phyloP scores from a whole-genome alignment of 2,329 filamentous ascomycete genomes.

The Lasiodiplodia gonubiensis region DNA sequence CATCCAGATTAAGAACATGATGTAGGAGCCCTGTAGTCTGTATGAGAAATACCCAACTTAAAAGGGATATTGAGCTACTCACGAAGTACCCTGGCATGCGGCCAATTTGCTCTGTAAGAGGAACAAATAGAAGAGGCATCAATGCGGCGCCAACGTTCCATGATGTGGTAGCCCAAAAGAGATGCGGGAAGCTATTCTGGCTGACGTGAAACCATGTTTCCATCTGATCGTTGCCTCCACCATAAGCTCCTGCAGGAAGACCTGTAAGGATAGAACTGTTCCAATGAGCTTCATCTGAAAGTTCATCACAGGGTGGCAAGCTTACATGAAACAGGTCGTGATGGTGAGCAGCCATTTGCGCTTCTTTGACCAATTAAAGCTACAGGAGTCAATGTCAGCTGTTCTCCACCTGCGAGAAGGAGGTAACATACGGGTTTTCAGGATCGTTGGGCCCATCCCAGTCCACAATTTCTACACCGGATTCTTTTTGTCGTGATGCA shows the following conservation, averaged over 20 bases:
- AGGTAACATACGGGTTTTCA: conserved; percentile 30
- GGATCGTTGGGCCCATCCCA: conserved; percentile 22
- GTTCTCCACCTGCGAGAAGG: not conserved
- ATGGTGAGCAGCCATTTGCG: conserved; percentile 53
- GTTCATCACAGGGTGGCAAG: not conserved
- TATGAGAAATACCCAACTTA: not conserved
- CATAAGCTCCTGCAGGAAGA: conserved; percentile 50
- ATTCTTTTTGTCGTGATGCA: not conserved
- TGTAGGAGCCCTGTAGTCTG: conserved; percentile 20
- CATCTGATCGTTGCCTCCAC: conserved; percentile 45
- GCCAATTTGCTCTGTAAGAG: conserved; percentile 53
- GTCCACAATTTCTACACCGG: conserved; percentile 15
- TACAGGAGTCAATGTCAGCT: not conserved
- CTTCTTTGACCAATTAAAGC: conserved; percentile 47
- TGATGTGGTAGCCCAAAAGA: conserved; percentile 49
- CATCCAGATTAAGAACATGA: conserved; percentile 49
- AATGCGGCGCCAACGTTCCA: conserved; percentile 53
- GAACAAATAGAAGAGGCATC: conserved; percentile 49
- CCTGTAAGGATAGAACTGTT: conserved; percentile 47
- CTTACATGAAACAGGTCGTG: conserved; percentile 49
- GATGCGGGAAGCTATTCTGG: conserved; percentile 47
- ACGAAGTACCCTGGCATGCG: conserved; percentile 53
- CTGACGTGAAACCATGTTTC: conserved; percentile 48
- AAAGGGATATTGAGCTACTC: conserved; percentile 1
- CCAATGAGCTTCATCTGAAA: not conserved